phyloP scores from a whole-genome alignment of 495 filamentous ascomycete species.

The Diplogelasinospora grovesii region DNA sequence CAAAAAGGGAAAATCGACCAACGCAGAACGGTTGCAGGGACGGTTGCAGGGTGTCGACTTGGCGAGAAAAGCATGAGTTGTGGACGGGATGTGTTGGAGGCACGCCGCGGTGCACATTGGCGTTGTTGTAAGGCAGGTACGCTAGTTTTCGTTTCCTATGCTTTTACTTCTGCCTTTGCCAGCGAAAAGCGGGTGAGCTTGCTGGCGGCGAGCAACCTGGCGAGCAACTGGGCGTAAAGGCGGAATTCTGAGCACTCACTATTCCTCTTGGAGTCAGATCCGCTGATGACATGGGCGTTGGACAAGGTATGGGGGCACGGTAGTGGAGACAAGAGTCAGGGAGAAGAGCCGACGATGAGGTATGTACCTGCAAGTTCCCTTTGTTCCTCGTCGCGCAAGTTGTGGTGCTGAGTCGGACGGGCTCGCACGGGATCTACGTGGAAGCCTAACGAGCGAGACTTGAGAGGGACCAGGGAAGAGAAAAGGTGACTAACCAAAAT shows the following conservation, averaged over 20 bases:
- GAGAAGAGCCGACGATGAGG: not conserved
- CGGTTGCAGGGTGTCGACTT: constrained; percentile 13
- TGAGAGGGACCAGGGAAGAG: constrained; percentile 7
- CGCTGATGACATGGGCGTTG: constrained; percentile 5
- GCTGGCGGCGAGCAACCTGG: too few relatives aligned
- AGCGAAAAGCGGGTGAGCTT: too few relatives aligned
- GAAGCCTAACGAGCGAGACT: constrained; percentile 5
- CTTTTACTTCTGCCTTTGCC: too few relatives aligned
- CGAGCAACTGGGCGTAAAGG: too few relatives aligned
- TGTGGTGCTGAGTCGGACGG: constrained; percentile 7
- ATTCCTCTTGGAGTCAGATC: not conserved
- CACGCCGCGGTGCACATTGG: too few relatives aligned
- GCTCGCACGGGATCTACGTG: constrained; percentile 1
- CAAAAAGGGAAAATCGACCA: constrained; percentile 26
- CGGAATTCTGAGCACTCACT: not conserved
- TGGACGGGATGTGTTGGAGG: not conserved
- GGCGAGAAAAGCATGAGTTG: constrained; percentile 1
- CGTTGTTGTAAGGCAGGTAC: too few relatives aligned
- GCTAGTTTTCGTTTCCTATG: too few relatives aligned
- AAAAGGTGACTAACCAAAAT: constrained; percentile 1
- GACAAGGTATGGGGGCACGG: not conserved
- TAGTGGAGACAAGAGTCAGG: not conserved
- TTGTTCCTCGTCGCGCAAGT: constrained; percentile 4
- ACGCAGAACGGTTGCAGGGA: constrained; percentile 12
- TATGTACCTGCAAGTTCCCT: not conserved